Percentiles rank a stretch among this genome's conserved stretches.
Evolutionary conservation across 495 filamentous ascomycete species (phyloP).

Genomic region (Trypethelium eluteriae): DNA sequence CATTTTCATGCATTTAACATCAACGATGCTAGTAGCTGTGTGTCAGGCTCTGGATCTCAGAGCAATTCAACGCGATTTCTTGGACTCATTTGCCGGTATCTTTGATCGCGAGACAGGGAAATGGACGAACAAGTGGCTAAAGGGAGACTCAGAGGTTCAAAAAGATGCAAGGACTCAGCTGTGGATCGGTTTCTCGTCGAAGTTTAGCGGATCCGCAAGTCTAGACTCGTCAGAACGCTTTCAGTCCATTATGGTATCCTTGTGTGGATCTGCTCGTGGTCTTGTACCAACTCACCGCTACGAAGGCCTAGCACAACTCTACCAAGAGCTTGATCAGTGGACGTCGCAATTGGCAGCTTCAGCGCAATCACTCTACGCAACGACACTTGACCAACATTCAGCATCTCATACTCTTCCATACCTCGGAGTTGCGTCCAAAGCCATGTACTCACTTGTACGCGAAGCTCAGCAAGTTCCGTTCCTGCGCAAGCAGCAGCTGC

Average conservation of each 20-base stretch:
- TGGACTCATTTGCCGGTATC: neutral
- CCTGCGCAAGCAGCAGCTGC: neutral
- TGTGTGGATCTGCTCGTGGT: neutral
- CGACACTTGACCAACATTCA: neutral
- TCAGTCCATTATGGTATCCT: neutral
- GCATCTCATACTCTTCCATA: neutral
- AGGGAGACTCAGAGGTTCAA: neutral
- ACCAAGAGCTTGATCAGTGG: neutral
- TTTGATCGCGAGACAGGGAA: neutral
- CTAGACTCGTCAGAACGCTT: neutral
- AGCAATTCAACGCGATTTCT: neutral
- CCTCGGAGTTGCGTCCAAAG: neutral
- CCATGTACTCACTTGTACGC: neutral
- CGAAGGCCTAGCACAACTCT: neutral
- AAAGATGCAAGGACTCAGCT: neutral
- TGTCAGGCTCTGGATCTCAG: neutral
- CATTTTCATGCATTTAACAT: neutral
- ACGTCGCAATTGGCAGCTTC: neutral
- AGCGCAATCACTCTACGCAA: neutral
- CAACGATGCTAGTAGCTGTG: neutral
- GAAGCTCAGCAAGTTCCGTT: neutral
- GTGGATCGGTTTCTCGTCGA: conserved; percentile 1
- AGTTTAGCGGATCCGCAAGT: conserved; percentile 5
- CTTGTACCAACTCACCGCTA: neutral
- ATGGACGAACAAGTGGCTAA: neutral